A percentile compares a stretch with the other conserved stretches of the same genome.
phyloP scores from a whole-genome alignment of 306 rosid genomes.

The Cajanus cajan region DNA sequence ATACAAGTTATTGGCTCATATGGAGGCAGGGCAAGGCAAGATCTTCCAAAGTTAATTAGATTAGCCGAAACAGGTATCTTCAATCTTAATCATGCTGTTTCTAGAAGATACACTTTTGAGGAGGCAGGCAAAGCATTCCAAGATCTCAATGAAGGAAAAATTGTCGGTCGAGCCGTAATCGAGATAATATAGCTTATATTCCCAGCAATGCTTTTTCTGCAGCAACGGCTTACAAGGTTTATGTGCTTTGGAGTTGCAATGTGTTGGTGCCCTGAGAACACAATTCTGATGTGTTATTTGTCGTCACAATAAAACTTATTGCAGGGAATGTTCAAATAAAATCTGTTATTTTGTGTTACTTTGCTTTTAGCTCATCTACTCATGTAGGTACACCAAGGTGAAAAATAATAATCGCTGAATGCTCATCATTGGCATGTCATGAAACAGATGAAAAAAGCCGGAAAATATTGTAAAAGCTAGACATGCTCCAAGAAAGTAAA shows the following conservation, averaged over 20 bases:
- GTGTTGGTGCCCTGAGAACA: slow-evolving; percentile 44
- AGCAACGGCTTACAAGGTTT: not conserved
- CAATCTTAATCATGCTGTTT: slow-evolving; percentile 69
- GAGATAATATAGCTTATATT: slow-evolving; percentile 51
- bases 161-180: slow-evolving; percentile 77
- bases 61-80: slow-evolving; percentile 87
- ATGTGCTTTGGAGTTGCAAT: slow-evolving; percentile 19
- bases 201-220: slow-evolving; percentile 19
- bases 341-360: not conserved
- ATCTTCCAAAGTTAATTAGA: slow-evolving; percentile 86
- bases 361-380: slow-evolving; percentile 6
- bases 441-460: not conserved
- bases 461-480: not conserved
- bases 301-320: slow-evolving; percentile 8
- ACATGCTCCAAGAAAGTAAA: not conserved
- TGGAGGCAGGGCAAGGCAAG: slow-evolving; percentile 98
- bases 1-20: slow-evolving; percentile 85
- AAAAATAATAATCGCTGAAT: not conserved
- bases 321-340: slow-evolving; percentile 28
- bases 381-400: not conserved
- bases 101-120: slow-evolving; percentile 78
- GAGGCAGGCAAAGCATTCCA: slow-evolving; percentile 72
- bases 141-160: slow-evolving; percentile 76
- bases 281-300: slow-evolving; percentile 19
- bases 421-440: slow-evolving; percentile 9